Conservation (phyloP, 768 basidiomycete species). For the Lyophyllum semitale region DNA sequence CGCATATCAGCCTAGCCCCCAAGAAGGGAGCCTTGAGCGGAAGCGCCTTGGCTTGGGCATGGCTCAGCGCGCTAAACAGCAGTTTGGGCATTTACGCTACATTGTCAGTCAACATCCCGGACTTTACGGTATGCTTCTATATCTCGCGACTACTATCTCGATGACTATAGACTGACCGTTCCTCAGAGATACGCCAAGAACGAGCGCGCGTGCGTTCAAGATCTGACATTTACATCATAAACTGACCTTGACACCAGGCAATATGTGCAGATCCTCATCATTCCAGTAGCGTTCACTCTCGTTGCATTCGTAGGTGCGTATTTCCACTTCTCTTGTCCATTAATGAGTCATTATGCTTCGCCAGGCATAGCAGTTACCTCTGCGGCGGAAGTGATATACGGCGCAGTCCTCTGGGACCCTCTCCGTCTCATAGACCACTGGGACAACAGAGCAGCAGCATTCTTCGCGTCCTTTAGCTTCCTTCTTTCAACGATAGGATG, state of each 20-base stretch:
- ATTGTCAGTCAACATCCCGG: constrained; percentile 79
- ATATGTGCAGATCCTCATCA: constrained; percentile 73
- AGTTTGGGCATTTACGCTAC: constrained; percentile 76
- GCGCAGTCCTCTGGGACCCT: constrained; percentile 70
- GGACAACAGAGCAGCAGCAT: constrained; percentile 84
- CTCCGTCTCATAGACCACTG: constrained; percentile 74
- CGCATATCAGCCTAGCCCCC: constrained; percentile 56
- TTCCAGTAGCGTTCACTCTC: constrained; percentile 76
- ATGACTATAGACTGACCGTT: no score
- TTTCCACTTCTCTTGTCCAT: neutral
- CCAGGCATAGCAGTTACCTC: constrained; percentile 75
- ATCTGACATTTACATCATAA: neutral
- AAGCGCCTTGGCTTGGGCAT: constrained; percentile 68
- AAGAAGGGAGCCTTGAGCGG: constrained; percentile 56
- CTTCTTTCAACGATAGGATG: constrained; percentile 70
- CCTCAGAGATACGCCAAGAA: constrained; percentile 77
- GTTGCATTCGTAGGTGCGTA: constrained; percentile 72
- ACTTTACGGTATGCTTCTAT: constrained; percentile 60
- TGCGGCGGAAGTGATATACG: constrained; percentile 74
- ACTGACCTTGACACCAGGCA: constrained; percentile 43
- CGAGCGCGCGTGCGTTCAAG: constrained; percentile 59
- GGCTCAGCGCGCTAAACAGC: constrained; percentile 76
- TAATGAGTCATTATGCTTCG: neutral
- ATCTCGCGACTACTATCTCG: neutral
- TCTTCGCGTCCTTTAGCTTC: constrained; percentile 81